These are phyloP conservation scores for Pythium volutum DNA, from an alignment of 352 stramenopile genomes.

Conservation along the genomic window DNA sequence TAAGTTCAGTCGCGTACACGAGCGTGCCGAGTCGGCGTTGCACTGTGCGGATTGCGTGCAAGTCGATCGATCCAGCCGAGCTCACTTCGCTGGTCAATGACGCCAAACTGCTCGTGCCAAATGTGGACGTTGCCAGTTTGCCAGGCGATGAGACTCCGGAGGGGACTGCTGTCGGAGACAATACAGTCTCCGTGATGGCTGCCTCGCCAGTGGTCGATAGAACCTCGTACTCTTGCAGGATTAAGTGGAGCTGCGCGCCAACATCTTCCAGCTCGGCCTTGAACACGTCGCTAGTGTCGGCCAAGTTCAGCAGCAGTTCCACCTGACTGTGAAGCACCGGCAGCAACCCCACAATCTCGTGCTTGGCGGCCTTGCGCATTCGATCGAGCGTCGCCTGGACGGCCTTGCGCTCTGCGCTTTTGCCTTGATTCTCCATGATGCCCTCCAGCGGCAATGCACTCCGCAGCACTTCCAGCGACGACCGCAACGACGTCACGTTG, in stretches of 20 bases:
- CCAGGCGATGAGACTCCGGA: neutral
- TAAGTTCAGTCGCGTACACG: constrained; percentile 70
- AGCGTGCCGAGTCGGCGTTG: constrained; percentile 75
- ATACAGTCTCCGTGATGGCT: neutral
- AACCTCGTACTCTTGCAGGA: constrained; percentile 37
- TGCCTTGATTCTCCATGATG: constrained; percentile 81
- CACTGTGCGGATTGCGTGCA: constrained; percentile 77
- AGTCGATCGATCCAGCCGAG: constrained; percentile 33
- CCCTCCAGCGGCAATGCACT: constrained; percentile 59
- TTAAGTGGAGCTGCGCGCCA: constrained; percentile 35
- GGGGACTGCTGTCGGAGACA: neutral
- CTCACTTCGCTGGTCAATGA: constrained; percentile 4
- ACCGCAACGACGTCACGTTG: constrained; percentile 43
- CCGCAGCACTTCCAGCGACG: constrained; percentile 40
- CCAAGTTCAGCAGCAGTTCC: constrained; percentile 39
- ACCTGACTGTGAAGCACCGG: constrained; percentile 61
- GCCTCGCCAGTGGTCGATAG: neutral
- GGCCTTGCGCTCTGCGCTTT: constrained; percentile 57
- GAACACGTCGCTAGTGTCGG: constrained; percentile 52
- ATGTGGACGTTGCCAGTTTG: neutral
- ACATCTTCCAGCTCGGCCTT: constrained; percentile 54
- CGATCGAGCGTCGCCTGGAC: constrained; percentile 79
- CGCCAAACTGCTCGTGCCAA: neutral
- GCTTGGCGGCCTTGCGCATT: constrained; percentile 74
- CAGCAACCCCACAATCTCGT: constrained; percentile 69